phyloP scores from a whole-genome alignment of 371 early-diverging fungal species.

The Mortierella sp. region DNA sequence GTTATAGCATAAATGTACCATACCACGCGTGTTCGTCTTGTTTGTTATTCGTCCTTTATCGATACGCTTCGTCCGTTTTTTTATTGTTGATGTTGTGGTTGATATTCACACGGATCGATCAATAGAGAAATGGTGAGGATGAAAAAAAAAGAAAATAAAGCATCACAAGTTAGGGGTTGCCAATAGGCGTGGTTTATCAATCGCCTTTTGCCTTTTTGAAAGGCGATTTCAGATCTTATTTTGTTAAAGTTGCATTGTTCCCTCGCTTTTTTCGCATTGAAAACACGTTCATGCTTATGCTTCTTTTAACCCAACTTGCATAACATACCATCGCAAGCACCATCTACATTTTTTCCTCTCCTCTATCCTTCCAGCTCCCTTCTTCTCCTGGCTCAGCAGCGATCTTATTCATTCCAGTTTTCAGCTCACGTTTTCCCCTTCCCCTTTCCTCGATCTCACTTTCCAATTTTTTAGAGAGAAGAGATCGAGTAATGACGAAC shows the following conservation, averaged over 20 bases:
- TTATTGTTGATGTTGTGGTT: neutral
- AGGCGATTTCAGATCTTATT: neutral
- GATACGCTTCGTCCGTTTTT: no score
- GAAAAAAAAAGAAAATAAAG: no score
- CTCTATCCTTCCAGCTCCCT: neutral
- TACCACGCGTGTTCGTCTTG: neutral
- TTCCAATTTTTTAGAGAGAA: neutral
- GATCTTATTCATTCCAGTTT: neutral
- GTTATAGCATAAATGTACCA: neutral
- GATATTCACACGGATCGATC: slow-evolving; percentile 4
- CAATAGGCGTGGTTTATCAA: neutral
- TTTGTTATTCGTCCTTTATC: neutral
- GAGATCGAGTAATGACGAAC: slow-evolving; percentile 1
- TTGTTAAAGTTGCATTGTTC: neutral
- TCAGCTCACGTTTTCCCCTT: neutral
- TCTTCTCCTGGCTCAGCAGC: neutral
- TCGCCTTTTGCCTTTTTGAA: neutral
- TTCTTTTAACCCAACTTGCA: slow-evolving; percentile 1
- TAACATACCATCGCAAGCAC: slow-evolving; percentile 3
- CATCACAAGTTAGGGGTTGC: slow-evolving; percentile 4
- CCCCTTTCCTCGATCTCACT: neutral
- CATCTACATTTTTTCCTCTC: neutral
- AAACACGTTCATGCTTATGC: slow-evolving; percentile 3
- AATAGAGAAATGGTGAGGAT: neutral
- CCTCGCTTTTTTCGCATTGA: slow-evolving; percentile 6